Conservation (phyloP, 2,329 filamentous ascomycete genomes). For the Curvularia eragrostidis region DNA sequence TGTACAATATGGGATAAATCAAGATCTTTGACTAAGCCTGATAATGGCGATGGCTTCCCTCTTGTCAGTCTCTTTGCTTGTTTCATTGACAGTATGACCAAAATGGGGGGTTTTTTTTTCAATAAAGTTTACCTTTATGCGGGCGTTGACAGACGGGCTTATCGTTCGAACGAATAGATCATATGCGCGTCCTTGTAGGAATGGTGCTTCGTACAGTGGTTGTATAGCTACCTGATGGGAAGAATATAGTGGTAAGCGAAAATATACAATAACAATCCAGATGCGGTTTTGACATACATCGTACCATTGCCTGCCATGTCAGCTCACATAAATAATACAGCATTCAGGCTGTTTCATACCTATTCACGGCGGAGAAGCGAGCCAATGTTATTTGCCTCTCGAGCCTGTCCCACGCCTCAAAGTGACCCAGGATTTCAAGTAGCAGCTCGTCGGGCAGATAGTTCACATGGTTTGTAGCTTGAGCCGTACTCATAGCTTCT, state of each 20-base stretch:
- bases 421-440: slow-evolving; percentile 56
- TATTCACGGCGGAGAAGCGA: slow-evolving; percentile 57
- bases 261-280: neutral
- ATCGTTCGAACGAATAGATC: slow-evolving; percentile 62
- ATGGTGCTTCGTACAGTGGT: slow-evolving; percentile 61
- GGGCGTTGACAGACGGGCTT: slow-evolving; percentile 59
- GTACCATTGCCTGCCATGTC: slow-evolving; percentile 61
- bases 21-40: slow-evolving; percentile 59
- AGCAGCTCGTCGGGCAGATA: slow-evolving; percentile 64
- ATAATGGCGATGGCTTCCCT: slow-evolving; percentile 54
- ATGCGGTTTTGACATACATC: slow-evolving; percentile 39
- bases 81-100: neutral
- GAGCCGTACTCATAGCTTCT: slow-evolving; percentile 4
- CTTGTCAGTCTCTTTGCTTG: neutral
- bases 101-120: no score
- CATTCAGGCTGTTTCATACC: slow-evolving; percentile 23
- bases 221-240: slow-evolving; percentile 48
- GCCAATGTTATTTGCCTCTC: slow-evolving; percentile 57
- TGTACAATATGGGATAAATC: slow-evolving; percentile 64
- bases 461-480: slow-evolving; percentile 19
- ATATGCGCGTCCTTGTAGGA: slow-evolving; percentile 61
- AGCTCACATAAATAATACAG: neutral
- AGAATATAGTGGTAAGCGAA: neutral
- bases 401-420: slow-evolving; percentile 40
- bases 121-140: slow-evolving; percentile 43